Percentiles rank a stretch among this genome's conserved stretches.
These are phyloP conservation scores for Fistulifera solaris DNA, from an alignment of 108 stramenopile species.

Conservation along the genomic window DNA sequence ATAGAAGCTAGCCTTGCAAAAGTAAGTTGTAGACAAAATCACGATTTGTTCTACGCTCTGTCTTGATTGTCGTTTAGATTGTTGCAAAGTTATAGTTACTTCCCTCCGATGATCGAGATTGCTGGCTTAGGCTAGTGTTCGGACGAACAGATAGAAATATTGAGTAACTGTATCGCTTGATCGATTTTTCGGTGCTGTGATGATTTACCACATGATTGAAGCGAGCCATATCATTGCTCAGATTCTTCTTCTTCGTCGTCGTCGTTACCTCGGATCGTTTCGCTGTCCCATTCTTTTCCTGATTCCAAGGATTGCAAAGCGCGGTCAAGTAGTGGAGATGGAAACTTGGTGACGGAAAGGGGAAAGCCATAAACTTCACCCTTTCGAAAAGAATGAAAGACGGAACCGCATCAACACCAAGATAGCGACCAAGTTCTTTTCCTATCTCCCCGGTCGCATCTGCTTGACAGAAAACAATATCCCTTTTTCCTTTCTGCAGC, in stretches of 20 bases:
- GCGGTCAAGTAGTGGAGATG: conserved; percentile 46
- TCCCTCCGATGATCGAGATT: too few relatives aligned
- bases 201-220: too few relatives aligned
- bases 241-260: conserved; percentile 1
- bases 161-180: too few relatives aligned
- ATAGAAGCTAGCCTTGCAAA: too few relatives aligned
- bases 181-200: too few relatives aligned
- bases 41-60: too few relatives aligned
- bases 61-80: too few relatives aligned
- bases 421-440: conserved; percentile 44
- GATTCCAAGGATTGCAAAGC: conserved; percentile 34
- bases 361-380: conserved; percentile 55
- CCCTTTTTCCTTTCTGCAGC: conserved; percentile 13
- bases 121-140: too few relatives aligned
- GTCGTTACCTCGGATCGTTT: conserved; percentile 10
- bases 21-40: too few relatives aligned
- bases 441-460: conserved; percentile 53
- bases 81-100: too few relatives aligned
- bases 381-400: conserved; percentile 63
- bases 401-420: conserved; percentile 67
- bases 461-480: conserved; percentile 63
- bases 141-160: too few relatives aligned
- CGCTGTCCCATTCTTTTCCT: conserved; percentile 27
- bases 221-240: too few relatives aligned
- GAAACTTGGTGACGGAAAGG: conserved; percentile 50